Conservation (phyloP, 2,329 filamentous ascomycete genomes). For the Aspergillus aculeatinus region DNA sequence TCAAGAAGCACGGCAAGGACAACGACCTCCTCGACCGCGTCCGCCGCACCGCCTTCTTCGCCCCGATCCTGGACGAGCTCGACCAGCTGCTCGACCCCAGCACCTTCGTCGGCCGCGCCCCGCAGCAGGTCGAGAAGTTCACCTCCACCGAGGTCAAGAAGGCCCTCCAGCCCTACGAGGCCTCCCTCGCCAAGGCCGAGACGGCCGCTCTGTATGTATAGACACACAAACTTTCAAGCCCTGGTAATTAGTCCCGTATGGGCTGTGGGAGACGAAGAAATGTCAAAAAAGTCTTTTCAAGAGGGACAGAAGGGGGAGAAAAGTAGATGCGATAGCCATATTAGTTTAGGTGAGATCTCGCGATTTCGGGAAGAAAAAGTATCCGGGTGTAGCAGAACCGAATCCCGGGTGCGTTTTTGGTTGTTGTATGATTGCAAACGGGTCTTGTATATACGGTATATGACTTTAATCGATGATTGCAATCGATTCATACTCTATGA, state of each 20-base stretch:
- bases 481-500: neutral
- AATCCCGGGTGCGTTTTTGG: neutral
- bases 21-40: conserved; percentile 85
- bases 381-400: neutral
- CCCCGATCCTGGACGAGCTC: conserved; percentile 65
- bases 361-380: too few relatives aligned
- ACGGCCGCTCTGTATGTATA: conserved; percentile 45
- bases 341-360: too few relatives aligned
- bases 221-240: neutral
- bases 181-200: conserved; percentile 35
- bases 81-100: conserved; percentile 66
- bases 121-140: conserved; percentile 56
- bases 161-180: conserved; percentile 49
- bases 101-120: conserved; percentile 57
- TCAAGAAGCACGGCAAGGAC: conserved; percentile 69
- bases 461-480: neutral
- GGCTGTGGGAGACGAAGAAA: too few relatives aligned
- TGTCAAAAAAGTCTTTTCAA: too few relatives aligned
- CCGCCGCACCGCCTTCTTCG: conserved; percentile 70
- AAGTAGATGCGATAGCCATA: too few relatives aligned
- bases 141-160: conserved; percentile 50
- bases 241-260: too few relatives aligned
- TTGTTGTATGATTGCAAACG: neutral
- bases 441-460: neutral
- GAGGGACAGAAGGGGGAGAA: too few relatives aligned